Conservation (phyloP, 495 filamentous ascomycete species). For the Hypoxylon lenormandii region DNA sequence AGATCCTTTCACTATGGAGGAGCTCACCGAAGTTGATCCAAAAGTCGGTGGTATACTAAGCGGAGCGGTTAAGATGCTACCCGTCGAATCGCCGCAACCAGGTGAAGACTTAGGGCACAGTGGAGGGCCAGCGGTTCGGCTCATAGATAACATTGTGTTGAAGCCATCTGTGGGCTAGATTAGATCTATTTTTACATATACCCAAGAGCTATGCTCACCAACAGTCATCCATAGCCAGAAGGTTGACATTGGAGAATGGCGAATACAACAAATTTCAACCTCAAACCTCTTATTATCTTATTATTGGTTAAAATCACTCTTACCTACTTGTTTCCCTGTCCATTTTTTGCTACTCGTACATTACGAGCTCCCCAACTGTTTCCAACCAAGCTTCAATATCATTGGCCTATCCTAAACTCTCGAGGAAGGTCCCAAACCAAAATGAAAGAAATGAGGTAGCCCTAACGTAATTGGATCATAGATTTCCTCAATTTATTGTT, state of each 20-base stretch:
- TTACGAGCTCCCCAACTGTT: too few species aligned
- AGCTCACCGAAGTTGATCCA: conserved; percentile 74
- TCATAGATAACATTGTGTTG: conserved; percentile 94
- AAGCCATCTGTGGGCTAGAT: conserved; percentile 54
- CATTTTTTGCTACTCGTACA: too few species aligned
- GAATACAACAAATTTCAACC: background rate
- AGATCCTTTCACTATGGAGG: conserved; percentile 81
- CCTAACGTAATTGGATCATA: background rate
- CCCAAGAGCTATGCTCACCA: conserved; percentile 4
- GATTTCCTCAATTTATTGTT: background rate
- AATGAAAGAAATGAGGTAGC: background rate
- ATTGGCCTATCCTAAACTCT: too few species aligned
- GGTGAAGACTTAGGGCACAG: conserved; percentile 81
- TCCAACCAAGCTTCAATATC: too few species aligned
- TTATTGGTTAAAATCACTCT: background rate
- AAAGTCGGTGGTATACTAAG: conserved; percentile 83
- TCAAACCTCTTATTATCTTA: background rate
- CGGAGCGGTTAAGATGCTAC: conserved; percentile 88
- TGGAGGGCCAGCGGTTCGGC: conserved; percentile 73
- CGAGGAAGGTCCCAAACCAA: too few species aligned
- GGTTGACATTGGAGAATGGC: background rate
- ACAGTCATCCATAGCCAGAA: background rate
- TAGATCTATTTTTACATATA: conserved; percentile 23
- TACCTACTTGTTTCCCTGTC: background rate
- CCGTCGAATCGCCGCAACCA: conserved; percentile 73